phyloP scores from a whole-genome alignment of 768 basidiomycete species.

The Rossbeevera mucosa region DNA sequence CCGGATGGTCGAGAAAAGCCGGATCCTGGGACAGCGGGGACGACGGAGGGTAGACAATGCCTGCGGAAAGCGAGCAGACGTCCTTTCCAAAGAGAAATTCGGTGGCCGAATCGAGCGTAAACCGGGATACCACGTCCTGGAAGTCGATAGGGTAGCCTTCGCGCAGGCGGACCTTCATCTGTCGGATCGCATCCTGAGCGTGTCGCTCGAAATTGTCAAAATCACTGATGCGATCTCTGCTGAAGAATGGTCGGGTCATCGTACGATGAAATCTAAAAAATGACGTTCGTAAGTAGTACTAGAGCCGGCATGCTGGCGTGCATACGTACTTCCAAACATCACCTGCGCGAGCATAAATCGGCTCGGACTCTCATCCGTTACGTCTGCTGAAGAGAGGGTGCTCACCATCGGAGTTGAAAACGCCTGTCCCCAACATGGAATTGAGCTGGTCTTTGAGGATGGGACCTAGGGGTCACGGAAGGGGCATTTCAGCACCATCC shows the following conservation, averaged over 20 bases:
- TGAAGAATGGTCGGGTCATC: constrained; percentile 43
- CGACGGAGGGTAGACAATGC: constrained; percentile 44
- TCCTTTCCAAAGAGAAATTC: constrained; percentile 54
- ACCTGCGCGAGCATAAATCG: constrained; percentile 16
- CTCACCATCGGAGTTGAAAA: constrained; percentile 39
- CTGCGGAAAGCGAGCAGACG: constrained; percentile 44
- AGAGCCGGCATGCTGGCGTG: background rate
- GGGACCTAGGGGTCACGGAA: background rate
- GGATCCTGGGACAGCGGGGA: constrained; percentile 18
- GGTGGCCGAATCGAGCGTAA: constrained; percentile 57
- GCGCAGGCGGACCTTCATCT: constrained; percentile 30
- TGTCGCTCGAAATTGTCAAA: constrained; percentile 40
- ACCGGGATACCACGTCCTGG: constrained; percentile 51
- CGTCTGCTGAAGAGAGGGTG: background rate
- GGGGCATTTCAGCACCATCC: background rate
- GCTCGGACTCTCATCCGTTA: background rate
- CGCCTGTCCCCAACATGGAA: constrained; percentile 34
- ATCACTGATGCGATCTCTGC: constrained; percentile 35
- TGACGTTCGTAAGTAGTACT: constrained; percentile 2
- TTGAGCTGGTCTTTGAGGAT: constrained; percentile 17
- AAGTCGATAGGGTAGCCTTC: constrained; percentile 39
- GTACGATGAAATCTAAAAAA: constrained; percentile 35
- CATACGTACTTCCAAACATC: constrained; percentile 37
- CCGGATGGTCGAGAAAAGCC: constrained; percentile 15
- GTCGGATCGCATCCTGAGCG: constrained; percentile 30